Conservation (phyloP, 495 filamentous ascomycete species). For the Lophium mytilinum region DNA sequence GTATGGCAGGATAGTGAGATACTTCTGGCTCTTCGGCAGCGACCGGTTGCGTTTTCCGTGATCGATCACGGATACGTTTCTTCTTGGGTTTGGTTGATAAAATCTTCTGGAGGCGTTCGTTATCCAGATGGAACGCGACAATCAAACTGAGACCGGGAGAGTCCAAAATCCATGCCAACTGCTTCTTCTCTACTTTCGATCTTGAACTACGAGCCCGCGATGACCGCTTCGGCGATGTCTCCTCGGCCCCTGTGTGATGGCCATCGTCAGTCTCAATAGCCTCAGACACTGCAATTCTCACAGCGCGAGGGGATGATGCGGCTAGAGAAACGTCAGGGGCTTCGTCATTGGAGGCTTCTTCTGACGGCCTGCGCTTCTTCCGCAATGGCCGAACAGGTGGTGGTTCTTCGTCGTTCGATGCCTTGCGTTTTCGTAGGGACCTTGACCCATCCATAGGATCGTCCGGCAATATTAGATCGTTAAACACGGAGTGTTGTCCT, state of each 20-base stretch:
- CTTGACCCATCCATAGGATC: slow-evolving; percentile 81
- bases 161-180: slow-evolving; percentile 31
- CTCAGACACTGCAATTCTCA: slow-evolving; percentile 8
- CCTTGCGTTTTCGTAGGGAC: slow-evolving; percentile 78
- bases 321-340: slow-evolving; percentile 10
- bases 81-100: slow-evolving; percentile 44
- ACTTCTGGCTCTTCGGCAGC: slow-evolving; percentile 16
- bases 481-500: slow-evolving; percentile 82
- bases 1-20: slow-evolving; percentile 47
- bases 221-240: slow-evolving; percentile 19
- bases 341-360: slow-evolving; percentile 5
- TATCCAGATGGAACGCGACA: slow-evolving; percentile 52
- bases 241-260: slow-evolving; percentile 9
- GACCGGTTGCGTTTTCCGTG: slow-evolving; percentile 28
- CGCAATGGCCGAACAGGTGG: slow-evolving; percentile 26
- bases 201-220: slow-evolving; percentile 29
- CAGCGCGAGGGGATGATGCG: slow-evolving; percentile 14
- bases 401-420: slow-evolving; percentile 47
- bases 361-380: slow-evolving; percentile 30
- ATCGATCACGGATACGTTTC: slow-evolving; percentile 36
- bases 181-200: slow-evolving; percentile 24
- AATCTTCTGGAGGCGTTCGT: slow-evolving; percentile 52
- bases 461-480: slow-evolving; percentile 66
- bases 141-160: slow-evolving; percentile 39
- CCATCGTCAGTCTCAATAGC: slow-evolving; percentile 24